Percentiles rank a stretch among this genome's conserved stretches.
These are phyloP conservation scores for Fusarium tricinctum DNA, from an alignment of 2,329 filamentous ascomycete genomes.

Conservation along the genomic window DNA sequence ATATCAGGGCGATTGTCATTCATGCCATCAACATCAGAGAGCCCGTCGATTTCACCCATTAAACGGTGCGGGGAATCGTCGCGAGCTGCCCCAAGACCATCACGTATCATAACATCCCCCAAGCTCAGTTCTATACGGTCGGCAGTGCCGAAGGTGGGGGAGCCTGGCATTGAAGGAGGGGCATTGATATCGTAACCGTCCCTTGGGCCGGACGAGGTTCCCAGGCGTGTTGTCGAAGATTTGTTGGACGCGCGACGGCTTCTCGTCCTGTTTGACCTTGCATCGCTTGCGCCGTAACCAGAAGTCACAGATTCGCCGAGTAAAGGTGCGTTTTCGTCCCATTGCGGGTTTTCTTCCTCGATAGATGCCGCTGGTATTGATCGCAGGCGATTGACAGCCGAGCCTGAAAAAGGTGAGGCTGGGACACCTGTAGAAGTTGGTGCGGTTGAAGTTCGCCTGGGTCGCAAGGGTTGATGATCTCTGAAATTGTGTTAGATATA, in stretches of 20 bases:
- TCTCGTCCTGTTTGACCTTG: constrained; percentile 50
- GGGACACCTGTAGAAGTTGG: constrained; percentile 52
- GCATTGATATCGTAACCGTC: constrained; percentile 76
- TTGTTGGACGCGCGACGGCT: constrained; percentile 65
- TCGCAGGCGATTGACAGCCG: constrained; percentile 54
- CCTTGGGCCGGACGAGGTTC: constrained; percentile 51
- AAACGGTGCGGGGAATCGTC: constrained; percentile 51
- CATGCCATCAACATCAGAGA: constrained; percentile 49
- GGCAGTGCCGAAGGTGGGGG: constrained; percentile 66
- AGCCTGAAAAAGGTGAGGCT: constrained; percentile 51
- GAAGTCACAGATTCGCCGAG: constrained; percentile 59
- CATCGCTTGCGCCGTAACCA: constrained; percentile 62
- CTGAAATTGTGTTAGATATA: constrained; percentile 52
- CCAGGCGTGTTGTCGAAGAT: constrained; percentile 64
- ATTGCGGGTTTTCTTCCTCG: constrained; percentile 62
- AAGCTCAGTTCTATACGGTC: constrained; percentile 70
- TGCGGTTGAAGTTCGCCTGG: constrained; percentile 71
- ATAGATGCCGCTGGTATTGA: constrained; percentile 56
- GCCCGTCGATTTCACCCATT: constrained; percentile 51
- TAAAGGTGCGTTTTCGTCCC: constrained; percentile 68
- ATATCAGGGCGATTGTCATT: constrained; percentile 51
- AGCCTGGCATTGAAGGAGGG: constrained; percentile 76
- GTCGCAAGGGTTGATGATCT: constrained; percentile 72
- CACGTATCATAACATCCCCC: constrained; percentile 78
- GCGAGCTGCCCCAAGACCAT: constrained; percentile 66